These are phyloP conservation scores for Pisolithus sp. DNA, from an alignment of 768 basidiomycete genomes.

Conservation along the genomic window DNA sequence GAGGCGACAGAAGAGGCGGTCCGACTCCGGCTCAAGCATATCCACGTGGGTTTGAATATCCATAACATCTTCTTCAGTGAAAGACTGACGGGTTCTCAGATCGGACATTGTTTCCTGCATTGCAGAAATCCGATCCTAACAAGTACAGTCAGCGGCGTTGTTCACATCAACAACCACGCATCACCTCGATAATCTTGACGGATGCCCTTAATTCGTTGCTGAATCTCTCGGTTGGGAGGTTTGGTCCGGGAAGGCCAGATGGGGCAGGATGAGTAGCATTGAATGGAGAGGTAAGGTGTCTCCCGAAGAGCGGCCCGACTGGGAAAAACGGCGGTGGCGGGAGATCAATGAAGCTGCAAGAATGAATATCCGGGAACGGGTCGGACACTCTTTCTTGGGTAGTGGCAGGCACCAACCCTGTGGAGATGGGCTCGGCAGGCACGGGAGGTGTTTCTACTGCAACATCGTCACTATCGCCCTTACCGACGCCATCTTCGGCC, in stretches of 20 bases:
- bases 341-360: constrained; percentile 13
- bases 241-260: constrained; percentile 9
- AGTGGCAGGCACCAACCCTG: constrained; percentile 1
- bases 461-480: constrained; percentile 4
- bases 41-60: constrained; percentile 35
- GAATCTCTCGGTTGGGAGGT: constrained; percentile 12
- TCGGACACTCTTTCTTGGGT: constrained; percentile 11
- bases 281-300: constrained; percentile 8
- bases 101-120: constrained; percentile 16
- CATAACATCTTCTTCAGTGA: constrained; percentile 24
- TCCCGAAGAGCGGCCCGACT: constrained; percentile 13
- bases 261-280: constrained; percentile 9
- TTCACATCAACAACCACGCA: neutral
- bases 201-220: constrained; percentile 17
- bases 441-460: neutral
- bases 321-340: constrained; percentile 15
- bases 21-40: constrained; percentile 30
- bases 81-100: constrained; percentile 18
- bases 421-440: constrained; percentile 4
- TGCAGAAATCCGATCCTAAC: constrained; percentile 18
- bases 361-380: constrained; percentile 6
- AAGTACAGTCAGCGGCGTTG: neutral
- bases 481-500: constrained; percentile 8
- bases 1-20: constrained; percentile 23
- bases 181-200: constrained; percentile 19